These are phyloP conservation scores for Podospora fimiseda DNA, from an alignment of 495 filamentous ascomycete genomes.

Conservation along the genomic window DNA sequence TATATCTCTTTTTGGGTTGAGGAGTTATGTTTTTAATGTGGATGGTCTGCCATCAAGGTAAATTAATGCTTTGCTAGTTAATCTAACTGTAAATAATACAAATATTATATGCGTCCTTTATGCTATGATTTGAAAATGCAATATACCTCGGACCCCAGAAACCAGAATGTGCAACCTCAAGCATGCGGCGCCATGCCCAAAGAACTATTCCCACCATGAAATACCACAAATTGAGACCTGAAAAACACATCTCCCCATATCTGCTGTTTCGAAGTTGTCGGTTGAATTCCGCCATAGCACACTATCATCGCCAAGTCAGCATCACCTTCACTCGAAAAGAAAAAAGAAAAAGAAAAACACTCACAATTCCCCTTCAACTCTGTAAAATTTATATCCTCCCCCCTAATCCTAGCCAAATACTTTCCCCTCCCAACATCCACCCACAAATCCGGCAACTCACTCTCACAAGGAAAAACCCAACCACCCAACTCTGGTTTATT, in stretches of 20 bases:
- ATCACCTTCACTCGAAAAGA: background rate
- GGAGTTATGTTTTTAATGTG: too few species aligned
- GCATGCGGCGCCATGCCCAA: constrained; percentile 55
- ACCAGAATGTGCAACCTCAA: constrained; percentile 12
- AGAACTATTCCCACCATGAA: constrained; percentile 57
- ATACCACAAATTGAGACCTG: constrained; percentile 73
- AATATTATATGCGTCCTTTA: too few species aligned
- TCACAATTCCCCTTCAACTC: constrained; percentile 43
- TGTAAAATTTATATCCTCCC: constrained; percentile 60
- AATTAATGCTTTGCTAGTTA: too few species aligned
- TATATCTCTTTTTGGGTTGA: too few species aligned
- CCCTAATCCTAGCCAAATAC: constrained; percentile 58
- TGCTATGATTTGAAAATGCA: too few species aligned
- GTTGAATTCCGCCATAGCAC: constrained; percentile 69
- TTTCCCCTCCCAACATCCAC: constrained; percentile 57
- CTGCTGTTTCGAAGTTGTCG: constrained; percentile 52
- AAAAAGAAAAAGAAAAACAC: constrained; percentile 20
- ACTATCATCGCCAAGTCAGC: constrained; percentile 29
- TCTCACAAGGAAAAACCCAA: constrained; percentile 59
- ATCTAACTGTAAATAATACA: too few species aligned
- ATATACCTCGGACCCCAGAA: too few species aligned
- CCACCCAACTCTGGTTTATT: constrained; percentile 47
- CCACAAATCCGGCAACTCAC: constrained; percentile 56
- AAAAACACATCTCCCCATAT: constrained; percentile 79
- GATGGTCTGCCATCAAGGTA: too few species aligned